These are phyloP conservation scores for Cyclocybe cylindracea DNA, from an alignment of 768 basidiomycete genomes.

Conservation along the genomic window DNA sequence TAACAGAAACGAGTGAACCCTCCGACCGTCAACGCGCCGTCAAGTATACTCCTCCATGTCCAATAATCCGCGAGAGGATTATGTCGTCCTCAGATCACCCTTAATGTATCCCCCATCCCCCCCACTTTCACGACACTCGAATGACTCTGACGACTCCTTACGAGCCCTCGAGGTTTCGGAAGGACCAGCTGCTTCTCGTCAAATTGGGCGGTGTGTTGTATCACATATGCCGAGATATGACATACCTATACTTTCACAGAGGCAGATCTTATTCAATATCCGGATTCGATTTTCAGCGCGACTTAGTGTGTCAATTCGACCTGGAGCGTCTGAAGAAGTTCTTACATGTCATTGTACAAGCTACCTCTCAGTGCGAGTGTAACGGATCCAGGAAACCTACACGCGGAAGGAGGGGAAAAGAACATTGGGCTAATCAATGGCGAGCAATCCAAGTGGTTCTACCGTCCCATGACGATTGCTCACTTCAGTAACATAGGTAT, in stretches of 20 bases:
- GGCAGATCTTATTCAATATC: conserved; percentile 68
- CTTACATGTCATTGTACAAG: conserved; percentile 14
- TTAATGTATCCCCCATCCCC: conserved; percentile 38
- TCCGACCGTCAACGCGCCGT: background rate
- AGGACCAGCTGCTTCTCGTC: conserved; percentile 44
- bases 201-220: conserved; percentile 32
- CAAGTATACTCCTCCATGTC: conserved; percentile 34
- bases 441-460: conserved; percentile 28
- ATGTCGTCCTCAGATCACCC: conserved; percentile 48
- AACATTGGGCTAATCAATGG: conserved; percentile 78
- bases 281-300: conserved; percentile 78
- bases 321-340: background rate
- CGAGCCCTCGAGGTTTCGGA: conserved; percentile 79
- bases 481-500: conserved; percentile 53
- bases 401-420: conserved; percentile 60
- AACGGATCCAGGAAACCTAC: conserved; percentile 61
- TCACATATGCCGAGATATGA: background rate
- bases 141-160: conserved; percentile 73
- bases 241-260: conserved; percentile 20
- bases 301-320: conserved; percentile 38
- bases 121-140: conserved; percentile 41
- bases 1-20: background rate
- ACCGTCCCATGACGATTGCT: background rate
- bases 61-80: conserved; percentile 37
- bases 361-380: conserved; percentile 78